Conservation (phyloP, 139 green algal genomes). For the Mesostigma viride region DNA sequence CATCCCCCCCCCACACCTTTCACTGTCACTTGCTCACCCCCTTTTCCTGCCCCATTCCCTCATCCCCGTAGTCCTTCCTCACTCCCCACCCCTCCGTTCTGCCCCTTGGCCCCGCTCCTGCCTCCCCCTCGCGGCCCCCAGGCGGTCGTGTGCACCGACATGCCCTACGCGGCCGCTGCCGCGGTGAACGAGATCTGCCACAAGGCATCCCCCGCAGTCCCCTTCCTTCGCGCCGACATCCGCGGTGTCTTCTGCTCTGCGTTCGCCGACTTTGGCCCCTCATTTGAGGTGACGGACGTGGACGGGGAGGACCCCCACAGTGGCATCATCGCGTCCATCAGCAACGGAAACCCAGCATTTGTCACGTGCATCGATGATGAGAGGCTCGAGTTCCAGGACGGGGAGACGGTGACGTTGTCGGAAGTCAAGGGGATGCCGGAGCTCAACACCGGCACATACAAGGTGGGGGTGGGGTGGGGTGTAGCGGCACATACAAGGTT, state of each 20-base stretch:
- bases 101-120: too few relatives aligned
- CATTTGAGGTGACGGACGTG: slow-evolving; percentile 74
- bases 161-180: slow-evolving; percentile 47
- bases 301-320: slow-evolving; percentile 73
- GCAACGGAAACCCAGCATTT: slow-evolving; percentile 50
- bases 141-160: slow-evolving; percentile 73
- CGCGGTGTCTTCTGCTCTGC: slow-evolving; percentile 83
- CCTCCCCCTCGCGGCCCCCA: too few relatives aligned
- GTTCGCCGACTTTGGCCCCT: slow-evolving; percentile 90
- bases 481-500: too few relatives aligned
- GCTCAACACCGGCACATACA: slow-evolving; percentile 61
- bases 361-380: slow-evolving; percentile 96
- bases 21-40: too few relatives aligned
- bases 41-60: too few relatives aligned
- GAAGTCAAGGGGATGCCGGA: slow-evolving; percentile 82
- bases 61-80: too few relatives aligned
- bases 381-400: slow-evolving; percentile 84
- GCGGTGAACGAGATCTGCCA: slow-evolving; percentile 74
- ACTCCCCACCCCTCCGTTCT: too few relatives aligned
- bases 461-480: too few relatives aligned
- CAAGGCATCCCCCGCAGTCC: slow-evolving; percentile 36
- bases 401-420: slow-evolving; percentile 52
- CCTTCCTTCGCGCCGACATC: slow-evolving; percentile 77
- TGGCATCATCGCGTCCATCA: slow-evolving; percentile 86
- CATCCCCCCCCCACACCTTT: too few relatives aligned